phyloP scores from a whole-genome alignment of 306 rosid genomes.

The Oemleria cerasiformis region DNA sequence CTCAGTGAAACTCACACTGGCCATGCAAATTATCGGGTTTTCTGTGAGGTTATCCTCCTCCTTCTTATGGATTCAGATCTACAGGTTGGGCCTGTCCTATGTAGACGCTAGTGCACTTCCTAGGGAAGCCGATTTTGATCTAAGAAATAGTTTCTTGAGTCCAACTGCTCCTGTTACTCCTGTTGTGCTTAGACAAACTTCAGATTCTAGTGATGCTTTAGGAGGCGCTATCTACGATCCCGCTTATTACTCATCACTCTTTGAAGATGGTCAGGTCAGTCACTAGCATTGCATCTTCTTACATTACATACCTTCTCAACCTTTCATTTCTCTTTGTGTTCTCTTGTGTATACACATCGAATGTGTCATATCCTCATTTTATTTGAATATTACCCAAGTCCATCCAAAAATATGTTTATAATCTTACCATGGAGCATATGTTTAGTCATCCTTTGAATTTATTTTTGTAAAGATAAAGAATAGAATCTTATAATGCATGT shows the following conservation, averaged over 20 bases:
- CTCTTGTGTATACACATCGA: not conserved
- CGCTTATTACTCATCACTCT: conserved; percentile 69
- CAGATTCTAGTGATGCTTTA: conserved; percentile 74
- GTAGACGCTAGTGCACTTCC: conserved; percentile 44
- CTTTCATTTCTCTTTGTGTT: conserved; percentile 21
- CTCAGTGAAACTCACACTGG: conserved; percentile 83
- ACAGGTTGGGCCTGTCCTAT: conserved; percentile 80
- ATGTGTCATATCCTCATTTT: conserved; percentile 18
- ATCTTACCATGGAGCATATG: not conserved
- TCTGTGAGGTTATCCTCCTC: conserved; percentile 72
- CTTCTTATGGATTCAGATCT: conserved; percentile 90
- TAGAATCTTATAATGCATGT: not conserved
- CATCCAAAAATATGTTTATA: not conserved
- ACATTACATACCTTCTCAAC: conserved; percentile 9
- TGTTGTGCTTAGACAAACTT: conserved; percentile 54
- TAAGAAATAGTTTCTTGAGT: conserved; percentile 81
- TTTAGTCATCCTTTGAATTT: not conserved
- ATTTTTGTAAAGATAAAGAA: not conserved
- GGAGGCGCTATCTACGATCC: conserved; percentile 96
- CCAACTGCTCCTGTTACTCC: conserved; percentile 74
- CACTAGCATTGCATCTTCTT: not conserved
- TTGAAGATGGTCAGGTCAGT: conserved; percentile 58
- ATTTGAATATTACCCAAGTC: not conserved
- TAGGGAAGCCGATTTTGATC: conserved; percentile 61
- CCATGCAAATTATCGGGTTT: conserved; percentile 72